These are phyloP conservation scores for Whalleya microplaca DNA, from an alignment of 2,329 filamentous ascomycete genomes.

Conservation along the genomic window DNA sequence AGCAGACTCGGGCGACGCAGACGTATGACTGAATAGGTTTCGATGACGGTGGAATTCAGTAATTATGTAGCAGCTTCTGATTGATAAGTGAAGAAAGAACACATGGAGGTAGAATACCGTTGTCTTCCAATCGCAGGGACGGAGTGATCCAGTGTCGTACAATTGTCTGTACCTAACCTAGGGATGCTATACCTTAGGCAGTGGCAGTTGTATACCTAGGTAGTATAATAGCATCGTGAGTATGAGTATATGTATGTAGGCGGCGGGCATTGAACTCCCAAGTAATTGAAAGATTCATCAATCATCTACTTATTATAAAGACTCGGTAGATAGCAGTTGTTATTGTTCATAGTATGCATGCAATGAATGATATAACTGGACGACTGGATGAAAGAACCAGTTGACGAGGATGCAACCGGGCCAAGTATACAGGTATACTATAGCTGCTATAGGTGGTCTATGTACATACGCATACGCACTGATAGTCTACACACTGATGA, in stretches of 20 bases:
- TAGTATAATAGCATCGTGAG: too few species aligned
- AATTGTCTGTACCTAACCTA: too few species aligned
- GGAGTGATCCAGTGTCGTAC: too few species aligned
- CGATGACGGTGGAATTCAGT: conserved; percentile 7
- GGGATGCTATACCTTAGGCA: too few species aligned
- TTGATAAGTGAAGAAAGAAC: neutral
- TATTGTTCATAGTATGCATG: neutral
- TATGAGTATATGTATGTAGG: too few species aligned
- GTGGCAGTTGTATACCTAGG: too few species aligned
- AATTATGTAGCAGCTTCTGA: neutral
- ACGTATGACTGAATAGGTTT: neutral
- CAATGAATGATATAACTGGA: neutral
- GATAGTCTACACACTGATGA: too few species aligned
- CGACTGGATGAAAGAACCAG: neutral
- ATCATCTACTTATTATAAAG: neutral
- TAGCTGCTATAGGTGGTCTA: too few species aligned
- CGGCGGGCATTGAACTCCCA: too few species aligned
- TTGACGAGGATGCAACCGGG: neutral
- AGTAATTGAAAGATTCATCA: too few species aligned
- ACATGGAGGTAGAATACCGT: neutral
- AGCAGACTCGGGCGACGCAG: too few species aligned
- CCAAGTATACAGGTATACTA: neutral
- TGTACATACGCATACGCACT: neutral
- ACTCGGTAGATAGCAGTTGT: neutral
- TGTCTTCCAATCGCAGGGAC: neutral